phyloP scores from a whole-genome alignment of 2,329 filamentous ascomycete species.

The Sporothrix brasiliensis region DNA sequence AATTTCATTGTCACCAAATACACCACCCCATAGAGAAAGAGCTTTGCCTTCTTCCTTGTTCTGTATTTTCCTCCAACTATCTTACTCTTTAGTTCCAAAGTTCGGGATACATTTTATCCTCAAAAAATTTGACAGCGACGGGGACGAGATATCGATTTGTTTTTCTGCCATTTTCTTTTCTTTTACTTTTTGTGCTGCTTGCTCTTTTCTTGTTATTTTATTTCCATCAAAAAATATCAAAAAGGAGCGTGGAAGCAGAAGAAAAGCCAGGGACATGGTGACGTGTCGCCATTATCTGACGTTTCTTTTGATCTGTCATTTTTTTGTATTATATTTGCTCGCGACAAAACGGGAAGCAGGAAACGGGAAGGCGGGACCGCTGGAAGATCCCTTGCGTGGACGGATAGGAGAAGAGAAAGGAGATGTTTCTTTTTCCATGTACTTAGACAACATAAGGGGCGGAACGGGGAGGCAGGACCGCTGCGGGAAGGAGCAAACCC shows the following conservation, averaged over 20 bases:
- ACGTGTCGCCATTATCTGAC: not conserved
- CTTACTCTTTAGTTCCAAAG: not conserved
- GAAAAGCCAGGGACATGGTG: not conserved
- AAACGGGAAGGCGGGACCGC: not conserved
- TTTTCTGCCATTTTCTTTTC: not conserved
- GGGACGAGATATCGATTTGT: slow-evolving; percentile 23
- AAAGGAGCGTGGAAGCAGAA: not conserved
- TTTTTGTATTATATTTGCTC: slow-evolving; percentile 23
- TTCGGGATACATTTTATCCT: not conserved
- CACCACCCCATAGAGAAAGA: slow-evolving; percentile 26
- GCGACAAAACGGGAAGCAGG: not conserved
- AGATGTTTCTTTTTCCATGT: not conserved
- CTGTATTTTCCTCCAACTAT: not conserved
- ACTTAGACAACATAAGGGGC: slow-evolving; percentile 1
- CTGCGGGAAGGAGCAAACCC: slow-evolving; percentile 14
- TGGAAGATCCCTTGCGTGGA: not conserved
- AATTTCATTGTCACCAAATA: slow-evolving; percentile 5
- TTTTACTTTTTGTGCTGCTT: not conserved
- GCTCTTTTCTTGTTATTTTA: not conserved
- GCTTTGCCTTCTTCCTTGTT: slow-evolving; percentile 17
- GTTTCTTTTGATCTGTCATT: not conserved
- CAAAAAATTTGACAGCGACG: slow-evolving; percentile 16
- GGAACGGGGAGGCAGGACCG: not conserved
- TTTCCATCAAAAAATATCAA: not conserved
- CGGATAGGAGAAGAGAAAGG: not conserved